phyloP scores from a whole-genome alignment of 1,139 yeast genomes.

The Yamadazyma triangularis region DNA sequence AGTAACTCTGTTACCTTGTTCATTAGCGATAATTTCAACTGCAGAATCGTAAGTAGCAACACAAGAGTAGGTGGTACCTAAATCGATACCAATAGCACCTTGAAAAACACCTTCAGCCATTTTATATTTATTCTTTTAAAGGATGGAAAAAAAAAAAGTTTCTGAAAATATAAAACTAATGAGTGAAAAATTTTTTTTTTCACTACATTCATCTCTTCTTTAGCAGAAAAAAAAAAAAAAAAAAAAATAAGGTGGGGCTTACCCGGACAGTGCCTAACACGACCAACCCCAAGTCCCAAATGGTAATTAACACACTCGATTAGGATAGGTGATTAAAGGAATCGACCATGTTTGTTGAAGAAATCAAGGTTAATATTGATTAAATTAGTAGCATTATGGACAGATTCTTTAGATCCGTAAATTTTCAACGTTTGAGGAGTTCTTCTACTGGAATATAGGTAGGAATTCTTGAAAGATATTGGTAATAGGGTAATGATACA shows the following conservation, averaged over 20 bases:
- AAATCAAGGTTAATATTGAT: too few species aligned
- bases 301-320: too few species aligned
- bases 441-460: slow-evolving; percentile 6
- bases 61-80: slow-evolving; percentile 84
- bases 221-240: slow-evolving; percentile 1
- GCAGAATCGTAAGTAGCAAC: slow-evolving; percentile 77
- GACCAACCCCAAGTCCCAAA: slow-evolving; percentile 1
- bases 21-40: slow-evolving; percentile 59
- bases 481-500: slow-evolving; percentile 25
- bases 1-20: slow-evolving; percentile 69
- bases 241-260: slow-evolving; percentile 5
- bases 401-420: slow-evolving; percentile 15
- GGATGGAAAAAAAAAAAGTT: slow-evolving; percentile 13
- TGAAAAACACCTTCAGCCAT: slow-evolving; percentile 99
- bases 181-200: slow-evolving; percentile 12
- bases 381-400: slow-evolving; percentile 10
- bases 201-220: slow-evolving; percentile 9
- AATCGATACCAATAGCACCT: slow-evolving; percentile 89
- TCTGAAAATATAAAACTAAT: slow-evolving; percentile 4
- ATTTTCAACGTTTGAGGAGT: slow-evolving; percentile 8
- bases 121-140: slow-evolving; percentile 20
- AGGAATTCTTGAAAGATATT: slow-evolving; percentile 5
- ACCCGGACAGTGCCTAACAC: slow-evolving; percentile 4
- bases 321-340: too few species aligned
- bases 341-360: too few species aligned